A percentile compares a stretch with the other conserved stretches of the same genome.
Conservation (phyloP, 345 rosid genomes). For the Eucalyptus tenuipes region DNA sequence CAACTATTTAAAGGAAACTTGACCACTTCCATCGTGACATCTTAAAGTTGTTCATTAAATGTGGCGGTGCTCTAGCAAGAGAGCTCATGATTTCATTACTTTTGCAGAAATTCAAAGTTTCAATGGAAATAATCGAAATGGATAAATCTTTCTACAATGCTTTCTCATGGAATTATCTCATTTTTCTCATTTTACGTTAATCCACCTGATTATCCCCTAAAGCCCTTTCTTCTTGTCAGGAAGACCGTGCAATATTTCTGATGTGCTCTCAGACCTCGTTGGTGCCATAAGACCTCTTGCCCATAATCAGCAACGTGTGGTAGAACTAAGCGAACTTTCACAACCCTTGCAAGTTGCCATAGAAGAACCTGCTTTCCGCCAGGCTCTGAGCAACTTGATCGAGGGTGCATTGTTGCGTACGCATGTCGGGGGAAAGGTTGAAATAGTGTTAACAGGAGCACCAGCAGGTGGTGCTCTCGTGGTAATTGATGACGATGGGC, state of each 20-base stretch:
- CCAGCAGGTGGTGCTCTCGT: conserved; percentile 81
- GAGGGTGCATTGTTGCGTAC: conserved; percentile 96
- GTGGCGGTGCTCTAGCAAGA: not conserved
- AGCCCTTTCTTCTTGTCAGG: conserved; percentile 62
- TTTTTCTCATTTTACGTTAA: not conserved
- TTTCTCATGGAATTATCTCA: not conserved
- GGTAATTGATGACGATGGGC: conserved; percentile 84
- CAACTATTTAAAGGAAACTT: not conserved
- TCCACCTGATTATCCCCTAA: conserved; percentile 7
- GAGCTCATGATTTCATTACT: not conserved
- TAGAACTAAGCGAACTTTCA: conserved; percentile 47
- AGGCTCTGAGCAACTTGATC: conserved; percentile 86
- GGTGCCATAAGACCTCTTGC: conserved; percentile 80
- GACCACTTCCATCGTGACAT: not conserved
- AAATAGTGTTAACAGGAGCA: conserved; percentile 56
- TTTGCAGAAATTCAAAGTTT: not conserved
- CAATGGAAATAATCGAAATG: not conserved
- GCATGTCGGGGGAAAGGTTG: conserved; percentile 64
- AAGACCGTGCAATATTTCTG: conserved; percentile 86
- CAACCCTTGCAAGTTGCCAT: conserved; percentile 58
- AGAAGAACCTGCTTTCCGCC: conserved; percentile 81
- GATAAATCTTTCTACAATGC: not conserved
- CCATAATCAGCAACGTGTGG: conserved; percentile 53
- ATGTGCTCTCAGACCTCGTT: conserved; percentile 62
- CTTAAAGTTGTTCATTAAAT: not conserved